phyloP scores from a whole-genome alignment of 106 monocot genomes.

The Allium cepa region DNA sequence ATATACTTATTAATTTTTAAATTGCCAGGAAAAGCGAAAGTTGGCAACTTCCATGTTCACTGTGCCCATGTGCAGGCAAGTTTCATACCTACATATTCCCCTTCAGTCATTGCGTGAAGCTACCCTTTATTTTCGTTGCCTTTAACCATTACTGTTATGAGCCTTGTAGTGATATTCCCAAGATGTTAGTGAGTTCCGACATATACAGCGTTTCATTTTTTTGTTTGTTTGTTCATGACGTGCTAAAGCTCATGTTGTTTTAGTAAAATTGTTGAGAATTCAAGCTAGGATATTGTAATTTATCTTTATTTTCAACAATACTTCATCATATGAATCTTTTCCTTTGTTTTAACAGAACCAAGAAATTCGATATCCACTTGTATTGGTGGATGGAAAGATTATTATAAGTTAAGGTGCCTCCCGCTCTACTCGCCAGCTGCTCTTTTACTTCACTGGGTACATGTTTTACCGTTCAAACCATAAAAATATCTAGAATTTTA shows the following conservation, averaged over 20 bases:
- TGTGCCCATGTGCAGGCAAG: constrained; percentile 78
- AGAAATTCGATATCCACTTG: constrained; percentile 19
- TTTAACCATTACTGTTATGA: too few species aligned
- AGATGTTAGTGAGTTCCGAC: too few species aligned
- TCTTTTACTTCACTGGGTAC: constrained; percentile 86
- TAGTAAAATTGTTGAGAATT: too few species aligned
- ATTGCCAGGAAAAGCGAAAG: constrained; percentile 30
- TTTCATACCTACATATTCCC: background rate
- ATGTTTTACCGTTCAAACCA: background rate
- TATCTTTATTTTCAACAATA: too few species aligned
- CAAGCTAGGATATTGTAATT: too few species aligned
- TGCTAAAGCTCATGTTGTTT: too few species aligned
- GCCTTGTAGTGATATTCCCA: too few species aligned
- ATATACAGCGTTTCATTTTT: too few species aligned
- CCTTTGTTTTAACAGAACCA: constrained; percentile 30
- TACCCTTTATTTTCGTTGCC: too few species aligned
- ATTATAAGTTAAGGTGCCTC: constrained; percentile 79
- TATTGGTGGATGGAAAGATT: constrained; percentile 67
- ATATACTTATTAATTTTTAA: background rate
- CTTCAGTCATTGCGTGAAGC: too few species aligned
- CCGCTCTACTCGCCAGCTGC: constrained; percentile 72
- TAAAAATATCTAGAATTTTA: too few species aligned
- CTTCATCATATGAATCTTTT: background rate
- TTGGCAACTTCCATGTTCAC: constrained; percentile 60
- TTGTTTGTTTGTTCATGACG: too few species aligned